Conservation (phyloP, 1,284 basidiomycete genomes). For the Mycena citricolor region DNA sequence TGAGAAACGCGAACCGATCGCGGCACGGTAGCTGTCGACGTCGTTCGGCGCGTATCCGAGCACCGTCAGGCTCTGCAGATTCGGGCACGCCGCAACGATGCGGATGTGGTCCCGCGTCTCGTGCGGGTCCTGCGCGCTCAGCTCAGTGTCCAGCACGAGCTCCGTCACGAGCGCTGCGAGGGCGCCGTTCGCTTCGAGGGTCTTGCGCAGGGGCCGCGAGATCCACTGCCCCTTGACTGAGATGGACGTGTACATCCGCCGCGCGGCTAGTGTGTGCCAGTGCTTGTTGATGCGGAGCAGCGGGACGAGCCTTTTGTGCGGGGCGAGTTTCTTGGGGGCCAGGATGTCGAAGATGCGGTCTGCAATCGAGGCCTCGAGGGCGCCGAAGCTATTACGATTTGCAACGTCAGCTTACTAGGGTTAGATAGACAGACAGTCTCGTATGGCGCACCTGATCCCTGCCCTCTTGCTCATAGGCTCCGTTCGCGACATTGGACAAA, state of each 20-base stretch:
- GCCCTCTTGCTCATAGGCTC: too few relatives aligned
- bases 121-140: conserved; percentile 11
- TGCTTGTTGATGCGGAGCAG: conserved; percentile 20
- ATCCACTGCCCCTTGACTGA: conserved; percentile 18
- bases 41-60: conserved; percentile 12
- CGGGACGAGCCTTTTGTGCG: conserved; percentile 17
- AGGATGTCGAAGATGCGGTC: conserved; percentile 10
- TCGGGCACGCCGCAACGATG: conserved; percentile 14
- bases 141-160: conserved; percentile 20
- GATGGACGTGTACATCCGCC: conserved; percentile 12
- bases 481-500: too few relatives aligned
- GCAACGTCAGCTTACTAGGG: too few relatives aligned
- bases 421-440: too few relatives aligned
- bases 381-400: too few relatives aligned
- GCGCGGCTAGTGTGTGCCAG: conserved; percentile 11
- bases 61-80: conserved; percentile 15
- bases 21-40: conserved; percentile 5
- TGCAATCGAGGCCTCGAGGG: conserved; percentile 7
- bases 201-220: conserved; percentile 7
- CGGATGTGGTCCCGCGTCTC: conserved; percentile 20
- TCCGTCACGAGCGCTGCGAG: conserved; percentile 8
- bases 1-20: not conserved
- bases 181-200: conserved; percentile 6
- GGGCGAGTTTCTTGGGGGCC: conserved; percentile 17
- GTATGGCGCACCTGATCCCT: too few relatives aligned